Evolutionary conservation across 2,329 filamentous ascomycete genomes (phyloP), one percentile per base, ranked within the genome.

Genomic region (Basipetospora chlamydospora): DNA sequence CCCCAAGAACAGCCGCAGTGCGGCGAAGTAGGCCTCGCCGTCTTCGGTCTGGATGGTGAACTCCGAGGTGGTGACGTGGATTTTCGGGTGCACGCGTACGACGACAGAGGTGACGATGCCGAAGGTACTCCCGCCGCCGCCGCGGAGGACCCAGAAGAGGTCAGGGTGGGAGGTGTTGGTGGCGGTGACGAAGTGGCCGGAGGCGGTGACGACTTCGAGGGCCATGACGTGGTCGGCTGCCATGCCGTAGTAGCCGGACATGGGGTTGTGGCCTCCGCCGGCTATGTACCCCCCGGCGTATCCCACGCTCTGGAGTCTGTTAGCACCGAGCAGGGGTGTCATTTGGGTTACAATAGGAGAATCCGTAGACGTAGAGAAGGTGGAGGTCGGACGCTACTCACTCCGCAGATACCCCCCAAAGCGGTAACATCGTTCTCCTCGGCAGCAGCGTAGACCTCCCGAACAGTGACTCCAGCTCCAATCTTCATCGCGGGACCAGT

Each of bases 101-200:
- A 67, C 75, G 48, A 76, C 57, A 2, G 66, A 70, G 12, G 63
- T 49, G 2, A 77, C 68, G 2, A 76, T 57, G 3, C 59, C 73
- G 44, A 67, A 79, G 22, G 62, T 76, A 11, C 71, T 69, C 8
- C 63, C 67, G 2, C 74, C 73, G 0, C 73, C 72, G 3, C 73
- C 73, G 28, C 59, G 58, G 1, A 77, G 52, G 2, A 74, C 76
- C 74, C 73, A 80, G 54, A 71, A 79, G 1, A 80, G 56, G 35
- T 78, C 73, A 0, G 56, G 40, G 42, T 78, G 67, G 22, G 63
- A 41, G 0, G 46, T 47, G 0, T 55, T 58, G 3, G 58, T 64
- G 0, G 70, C 70, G 2, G 50, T 61, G 1, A 74, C 42, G 12
- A 64, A 45, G 12, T 58, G 39, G 2, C 73, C 70, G 11, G 49